Evolutionary conservation across 495 filamentous ascomycete genomes (phyloP).

Genomic region (Aspergillus egyptiacus): DNA sequence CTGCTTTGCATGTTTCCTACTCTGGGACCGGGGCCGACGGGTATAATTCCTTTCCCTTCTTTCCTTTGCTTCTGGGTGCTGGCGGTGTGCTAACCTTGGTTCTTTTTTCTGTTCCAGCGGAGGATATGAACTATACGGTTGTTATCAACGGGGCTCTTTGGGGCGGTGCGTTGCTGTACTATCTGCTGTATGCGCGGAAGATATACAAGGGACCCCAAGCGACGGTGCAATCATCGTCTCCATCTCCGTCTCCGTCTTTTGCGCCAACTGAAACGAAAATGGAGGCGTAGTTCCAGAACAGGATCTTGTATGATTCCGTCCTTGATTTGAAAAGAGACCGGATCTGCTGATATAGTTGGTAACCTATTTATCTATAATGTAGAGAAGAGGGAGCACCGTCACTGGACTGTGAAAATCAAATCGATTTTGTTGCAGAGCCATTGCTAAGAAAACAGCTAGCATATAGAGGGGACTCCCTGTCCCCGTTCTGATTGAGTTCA

Average conservation of each 20-base stretch:
- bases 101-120: slow-evolving; percentile 24
- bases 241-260: slow-evolving; percentile 22
- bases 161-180: slow-evolving; percentile 56
- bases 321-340: too few species aligned
- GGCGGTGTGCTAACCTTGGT: neutral
- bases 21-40: slow-evolving; percentile 48
- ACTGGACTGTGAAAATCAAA: too few species aligned
- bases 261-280: slow-evolving; percentile 12
- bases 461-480: too few species aligned
- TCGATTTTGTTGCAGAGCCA: too few species aligned
- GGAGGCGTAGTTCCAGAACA: neutral
- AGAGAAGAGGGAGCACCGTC: too few species aligned
- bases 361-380: too few species aligned
- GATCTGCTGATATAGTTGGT: too few species aligned
- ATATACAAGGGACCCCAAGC: slow-evolving; percentile 70
- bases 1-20: slow-evolving; percentile 55
- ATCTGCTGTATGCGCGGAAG: slow-evolving; percentile 58
- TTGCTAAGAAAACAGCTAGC: too few species aligned
- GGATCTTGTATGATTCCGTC: too few species aligned
- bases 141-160: slow-evolving; percentile 59
- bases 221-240: slow-evolving; percentile 37
- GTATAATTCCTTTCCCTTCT: slow-evolving; percentile 25
- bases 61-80: neutral
- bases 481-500: neutral
- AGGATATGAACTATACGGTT: slow-evolving; percentile 60